Conservation (phyloP, 2,329 filamentous ascomycete species). For the Colletotrichum eleusines region DNA sequence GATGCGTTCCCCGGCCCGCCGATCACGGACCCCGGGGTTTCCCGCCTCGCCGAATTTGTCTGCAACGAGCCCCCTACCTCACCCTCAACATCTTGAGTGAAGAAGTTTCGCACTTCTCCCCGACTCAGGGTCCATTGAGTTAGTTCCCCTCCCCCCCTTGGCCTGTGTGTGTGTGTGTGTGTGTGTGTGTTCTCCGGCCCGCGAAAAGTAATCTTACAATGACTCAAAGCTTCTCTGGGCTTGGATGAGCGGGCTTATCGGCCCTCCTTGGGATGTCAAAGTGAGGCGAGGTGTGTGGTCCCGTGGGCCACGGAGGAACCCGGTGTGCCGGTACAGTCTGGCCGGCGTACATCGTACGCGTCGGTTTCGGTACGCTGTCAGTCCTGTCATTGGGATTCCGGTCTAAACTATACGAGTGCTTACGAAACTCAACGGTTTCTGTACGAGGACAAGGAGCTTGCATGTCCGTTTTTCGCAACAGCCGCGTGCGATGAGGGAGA, state of each 20-base stretch:
- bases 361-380: not conserved
- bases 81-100: no score
- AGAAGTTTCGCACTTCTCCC: not conserved
- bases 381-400: not conserved
- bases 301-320: not conserved
- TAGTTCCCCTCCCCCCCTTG: not conserved
- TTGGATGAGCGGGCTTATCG: slow-evolving; percentile 14
- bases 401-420: not conserved
- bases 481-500: not conserved
- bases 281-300: slow-evolving; percentile 14
- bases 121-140: slow-evolving; percentile 15
- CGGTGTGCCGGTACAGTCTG: not conserved
- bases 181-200: slow-evolving; percentile 9
- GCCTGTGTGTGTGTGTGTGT: not conserved
- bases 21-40: slow-evolving; percentile 21
- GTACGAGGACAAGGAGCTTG: not conserved
- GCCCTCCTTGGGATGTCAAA: slow-evolving; percentile 6
- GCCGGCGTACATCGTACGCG: not conserved
- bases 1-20: slow-evolving; percentile 19
- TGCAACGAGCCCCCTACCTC: not conserved
- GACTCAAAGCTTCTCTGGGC: slow-evolving; percentile 13
- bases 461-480: not conserved
- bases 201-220: slow-evolving; percentile 23
- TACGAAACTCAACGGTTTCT: not conserved
- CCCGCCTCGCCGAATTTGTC: not conserved